These are phyloP conservation scores for Cadophora luteo-olivacea DNA, from an alignment of 2,329 filamentous ascomycete genomes.

Conservation along the genomic window DNA sequence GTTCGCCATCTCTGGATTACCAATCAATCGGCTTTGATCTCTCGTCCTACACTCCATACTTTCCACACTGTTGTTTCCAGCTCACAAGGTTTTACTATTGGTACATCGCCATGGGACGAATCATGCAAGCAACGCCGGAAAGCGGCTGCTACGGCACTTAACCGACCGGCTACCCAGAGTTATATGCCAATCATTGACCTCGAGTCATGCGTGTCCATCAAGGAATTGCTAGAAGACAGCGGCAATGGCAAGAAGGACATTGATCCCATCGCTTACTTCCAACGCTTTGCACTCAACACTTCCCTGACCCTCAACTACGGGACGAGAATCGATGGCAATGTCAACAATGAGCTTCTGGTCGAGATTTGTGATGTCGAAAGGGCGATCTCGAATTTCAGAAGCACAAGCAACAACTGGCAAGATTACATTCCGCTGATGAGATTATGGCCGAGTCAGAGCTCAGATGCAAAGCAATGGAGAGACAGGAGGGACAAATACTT, in stretches of 20 bases:
- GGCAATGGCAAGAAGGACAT: constrained; percentile 67
- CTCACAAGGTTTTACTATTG: constrained; percentile 82
- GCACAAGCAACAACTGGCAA: constrained; percentile 83
- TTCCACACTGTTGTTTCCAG: constrained; percentile 81
- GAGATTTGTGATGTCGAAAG: constrained; percentile 81
- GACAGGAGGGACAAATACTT: constrained; percentile 72
- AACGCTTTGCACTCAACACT: constrained; percentile 78
- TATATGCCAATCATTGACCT: constrained; percentile 86
- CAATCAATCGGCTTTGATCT: constrained; percentile 79
- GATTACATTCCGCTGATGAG: constrained; percentile 82
- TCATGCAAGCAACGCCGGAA: constrained; percentile 79
- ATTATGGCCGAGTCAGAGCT: constrained; percentile 66
- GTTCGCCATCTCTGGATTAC: constrained; percentile 79
- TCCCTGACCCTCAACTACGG: constrained; percentile 82
- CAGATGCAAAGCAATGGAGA: constrained; percentile 69
- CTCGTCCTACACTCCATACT: constrained; percentile 78
- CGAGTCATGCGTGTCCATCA: constrained; percentile 74
- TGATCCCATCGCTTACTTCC: constrained; percentile 76
- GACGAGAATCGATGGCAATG: constrained; percentile 73
- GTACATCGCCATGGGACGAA: constrained; percentile 84
- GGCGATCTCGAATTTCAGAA: constrained; percentile 76
- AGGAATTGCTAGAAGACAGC: constrained; percentile 72
- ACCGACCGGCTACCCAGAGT: constrained; percentile 75
- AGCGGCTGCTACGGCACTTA: constrained; percentile 79
- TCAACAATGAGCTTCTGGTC: constrained; percentile 69